Base-by-base conservation (phyloP, 2,329 filamentous ascomycete species). In the Phaeosphaeriaceae sp. region DNA sequence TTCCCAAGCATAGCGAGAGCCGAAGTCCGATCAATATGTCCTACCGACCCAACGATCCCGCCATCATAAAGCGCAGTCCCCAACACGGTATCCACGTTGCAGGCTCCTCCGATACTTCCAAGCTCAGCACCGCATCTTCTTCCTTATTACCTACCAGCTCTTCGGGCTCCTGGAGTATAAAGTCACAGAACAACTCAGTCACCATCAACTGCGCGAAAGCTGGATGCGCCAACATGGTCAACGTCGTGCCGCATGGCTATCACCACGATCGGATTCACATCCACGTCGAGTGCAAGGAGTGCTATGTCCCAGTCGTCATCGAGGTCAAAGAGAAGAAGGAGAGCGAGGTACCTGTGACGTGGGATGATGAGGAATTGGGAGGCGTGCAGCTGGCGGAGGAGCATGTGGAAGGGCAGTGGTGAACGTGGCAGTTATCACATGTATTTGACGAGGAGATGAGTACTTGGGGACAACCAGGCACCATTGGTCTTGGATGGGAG, bases 261-360 rank as follows among this genome's bases (percentile, higher is more conserved):
- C n/a, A 55, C 15, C 13, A 47, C 24, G 15, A 22, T 28, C 13
- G 48, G 4, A 44, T 58, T 2, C 24, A 54, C 3, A 40, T 58
- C 8, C 54, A 47, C 26, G 52, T 46, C 30, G 44, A 48, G 22
- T 59, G 57, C 49, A 55, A 55, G 3, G 32, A 52, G 21, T 59
- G 57, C 21, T 32, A 56, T 28, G 30, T 51, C 2, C 46, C 47
- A 13, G 24, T 54, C 1, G 24, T 54, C 1, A 47, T 55, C 11
- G 32, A 32, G 49, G n/a, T 22, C 8, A 35, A 30, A 7, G 19
- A 35, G 28, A 35, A 30, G 26, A 40, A 35, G 28, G 49, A 51
- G 49, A n/a, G 23, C 13, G 21, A 35, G n/a, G 32, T 19, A 10
- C 2, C 21, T 6, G 35, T 6, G 35, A 6, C 8, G 13, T 40